A percentile compares a stretch with the other conserved stretches of the same genome.
Evolutionary conservation across 352 stramenopile species (phyloP).

Genomic region (Phytophthora sojae): DNA sequence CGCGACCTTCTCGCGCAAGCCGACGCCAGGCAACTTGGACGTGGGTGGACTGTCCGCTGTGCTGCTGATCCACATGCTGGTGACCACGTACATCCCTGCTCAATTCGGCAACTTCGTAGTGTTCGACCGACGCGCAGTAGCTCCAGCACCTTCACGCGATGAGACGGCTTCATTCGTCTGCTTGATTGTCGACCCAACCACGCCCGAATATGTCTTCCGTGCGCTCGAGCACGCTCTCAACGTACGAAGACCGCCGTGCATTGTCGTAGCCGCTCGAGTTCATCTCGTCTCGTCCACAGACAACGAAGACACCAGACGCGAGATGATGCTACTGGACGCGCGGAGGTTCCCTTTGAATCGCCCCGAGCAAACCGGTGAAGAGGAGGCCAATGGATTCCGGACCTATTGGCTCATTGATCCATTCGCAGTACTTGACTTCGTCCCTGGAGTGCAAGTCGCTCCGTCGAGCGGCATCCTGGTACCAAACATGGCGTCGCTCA

Average conservation of each 20-base stretch:
- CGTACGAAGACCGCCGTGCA: conserved; percentile 81
- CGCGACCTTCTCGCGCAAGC: conserved; percentile 89
- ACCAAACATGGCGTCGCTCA: conserved; percentile 68
- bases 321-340: conserved; percentile 19
- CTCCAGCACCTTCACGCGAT: conserved; percentile 54
- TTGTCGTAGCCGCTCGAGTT: conserved; percentile 65
- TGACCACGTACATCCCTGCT: conserved; percentile 92
- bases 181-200: conserved; percentile 49
- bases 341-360: conserved; percentile 78
- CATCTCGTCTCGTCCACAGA: conserved; percentile 26
- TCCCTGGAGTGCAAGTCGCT: conserved; percentile 69
- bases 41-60: conserved; percentile 87
- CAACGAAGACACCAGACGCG: conserved; percentile 11
- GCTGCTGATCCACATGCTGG: conserved; percentile 91
- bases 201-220: conserved; percentile 68
- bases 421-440: conserved; percentile 58
- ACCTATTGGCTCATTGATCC: conserved; percentile 84
- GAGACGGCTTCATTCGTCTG: conserved; percentile 56
- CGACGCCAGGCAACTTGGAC: conserved; percentile 80
- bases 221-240: conserved; percentile 92
- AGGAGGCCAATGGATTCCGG: conserved; percentile 87
- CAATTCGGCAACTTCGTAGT: conserved; percentile 94
- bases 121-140: conserved; percentile 78
- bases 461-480: conserved; percentile 80
- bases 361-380: conserved; percentile 93